A percentile compares a stretch with the other conserved stretches of the same genome.
phyloP scores from a whole-genome alignment of 805 yeast species.

The Candida anglica region DNA sequence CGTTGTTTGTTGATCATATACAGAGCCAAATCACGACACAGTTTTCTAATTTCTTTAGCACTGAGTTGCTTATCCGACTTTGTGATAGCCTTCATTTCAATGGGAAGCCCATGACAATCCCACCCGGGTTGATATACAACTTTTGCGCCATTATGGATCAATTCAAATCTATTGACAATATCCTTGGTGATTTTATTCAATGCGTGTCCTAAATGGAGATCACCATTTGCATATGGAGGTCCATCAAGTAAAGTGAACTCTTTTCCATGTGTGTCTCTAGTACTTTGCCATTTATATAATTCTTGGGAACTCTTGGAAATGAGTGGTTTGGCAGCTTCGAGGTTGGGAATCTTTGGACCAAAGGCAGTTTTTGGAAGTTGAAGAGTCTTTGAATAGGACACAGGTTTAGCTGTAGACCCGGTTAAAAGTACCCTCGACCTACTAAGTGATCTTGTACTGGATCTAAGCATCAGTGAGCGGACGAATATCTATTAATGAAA shows the following conservation, averaged over 20 bases:
- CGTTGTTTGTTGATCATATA: slow-evolving; percentile 62
- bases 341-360: slow-evolving; percentile 50
- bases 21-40: slow-evolving; percentile 69
- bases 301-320: slow-evolving; percentile 53
- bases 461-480: no score
- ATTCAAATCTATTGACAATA: slow-evolving; percentile 68
- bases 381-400: slow-evolving; percentile 46
- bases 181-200: slow-evolving; percentile 88
- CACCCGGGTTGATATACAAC: slow-evolving; percentile 88
- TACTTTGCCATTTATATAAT: slow-evolving; percentile 60
- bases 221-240: slow-evolving; percentile 98
- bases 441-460: no score
- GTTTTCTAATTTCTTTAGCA: slow-evolving; percentile 54
- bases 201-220: slow-evolving; percentile 88
- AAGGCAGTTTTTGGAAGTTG: slow-evolving; percentile 64
- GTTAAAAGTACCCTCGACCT: no score
- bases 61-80: slow-evolving; percentile 26
- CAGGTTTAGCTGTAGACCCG: no score
- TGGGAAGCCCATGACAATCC: slow-evolving; percentile 99
- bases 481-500: no score
- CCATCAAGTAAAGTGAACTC: slow-evolving; percentile 86
- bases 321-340: slow-evolving; percentile 26
- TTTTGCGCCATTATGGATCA: slow-evolving; percentile 52
- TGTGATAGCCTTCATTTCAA: slow-evolving; percentile 77
- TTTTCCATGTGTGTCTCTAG: slow-evolving; percentile 10